A percentile compares a stretch with the other conserved stretches of the same genome.
phyloP scores from a whole-genome alignment of 352 stramenopile genomes.

The Phytophthora hybrid region DNA sequence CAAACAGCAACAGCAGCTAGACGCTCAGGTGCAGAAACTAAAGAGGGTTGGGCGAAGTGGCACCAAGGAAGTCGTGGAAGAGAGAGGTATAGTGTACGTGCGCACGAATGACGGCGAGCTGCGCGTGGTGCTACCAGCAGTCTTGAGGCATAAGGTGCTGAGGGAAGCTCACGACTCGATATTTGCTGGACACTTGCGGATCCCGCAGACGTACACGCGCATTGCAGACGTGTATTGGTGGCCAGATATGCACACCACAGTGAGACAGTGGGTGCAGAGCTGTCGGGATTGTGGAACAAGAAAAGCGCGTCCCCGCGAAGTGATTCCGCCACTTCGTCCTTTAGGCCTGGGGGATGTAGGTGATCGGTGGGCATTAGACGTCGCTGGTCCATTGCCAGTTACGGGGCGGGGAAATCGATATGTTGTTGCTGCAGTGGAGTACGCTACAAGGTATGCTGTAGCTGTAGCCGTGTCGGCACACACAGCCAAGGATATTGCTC shows the following conservation, averaged over 20 bases:
- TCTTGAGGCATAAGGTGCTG: too few relatives aligned
- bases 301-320: background rate
- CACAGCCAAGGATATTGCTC: background rate
- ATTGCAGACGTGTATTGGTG: background rate
- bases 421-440: background rate
- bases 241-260: background rate
- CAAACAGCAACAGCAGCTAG: too few relatives aligned
- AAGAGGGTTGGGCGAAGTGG: too few relatives aligned
- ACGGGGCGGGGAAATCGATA: background rate
- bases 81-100: too few relatives aligned
- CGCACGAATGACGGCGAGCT: too few relatives aligned
- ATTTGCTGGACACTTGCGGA: background rate
- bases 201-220: background rate
- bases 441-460: slow-evolving; percentile 4
- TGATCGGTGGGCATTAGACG: slow-evolving; percentile 1
- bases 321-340: slow-evolving; percentile 3
- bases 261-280: background rate
- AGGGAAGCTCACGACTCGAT: slow-evolving; percentile 6
- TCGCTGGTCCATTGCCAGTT: too few relatives aligned
- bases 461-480: background rate
- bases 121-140: too few relatives aligned
- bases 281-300: slow-evolving; percentile 7
- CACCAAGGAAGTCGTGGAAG: too few relatives aligned
- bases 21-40: too few relatives aligned
- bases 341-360: background rate